Conservation (phyloP, 2,329 filamentous ascomycete species). For the Trichoderma sp. region DNA sequence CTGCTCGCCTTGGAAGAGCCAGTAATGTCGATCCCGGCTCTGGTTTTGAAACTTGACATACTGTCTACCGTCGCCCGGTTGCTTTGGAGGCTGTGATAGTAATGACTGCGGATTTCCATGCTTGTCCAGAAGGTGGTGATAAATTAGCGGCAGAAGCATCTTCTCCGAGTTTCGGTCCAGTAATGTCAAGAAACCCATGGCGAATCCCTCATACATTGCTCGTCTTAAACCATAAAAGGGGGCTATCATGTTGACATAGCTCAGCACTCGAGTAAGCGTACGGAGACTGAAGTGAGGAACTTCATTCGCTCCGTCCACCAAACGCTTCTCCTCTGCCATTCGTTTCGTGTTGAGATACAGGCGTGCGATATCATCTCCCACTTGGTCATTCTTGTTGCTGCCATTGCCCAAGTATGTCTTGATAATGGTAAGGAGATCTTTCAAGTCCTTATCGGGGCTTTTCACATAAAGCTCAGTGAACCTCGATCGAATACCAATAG, state of each 20-base stretch:
- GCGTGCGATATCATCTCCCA: conserved; percentile 76
- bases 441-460: conserved; percentile 81
- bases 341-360: conserved; percentile 87
- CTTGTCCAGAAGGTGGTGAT: conserved; percentile 73
- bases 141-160: conserved; percentile 74
- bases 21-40: conserved; percentile 71
- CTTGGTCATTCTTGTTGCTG: conserved; percentile 68
- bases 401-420: conserved; percentile 78
- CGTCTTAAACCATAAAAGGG: conserved; percentile 81
- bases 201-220: conserved; percentile 90
- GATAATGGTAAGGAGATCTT: conserved; percentile 84
- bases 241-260: conserved; percentile 82
- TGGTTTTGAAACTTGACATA: conserved; percentile 78
- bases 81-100: conserved; percentile 72
- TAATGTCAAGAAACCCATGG: conserved; percentile 95
- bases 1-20: conserved; percentile 73
- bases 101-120: conserved; percentile 67
- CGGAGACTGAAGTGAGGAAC: conserved; percentile 95
- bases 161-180: conserved; percentile 79
- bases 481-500: conserved; percentile 80
- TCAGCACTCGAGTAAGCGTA: conserved; percentile 85
- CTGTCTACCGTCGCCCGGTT: conserved; percentile 70
- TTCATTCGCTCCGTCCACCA: conserved; percentile 94
- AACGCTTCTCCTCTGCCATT: conserved; percentile 73
- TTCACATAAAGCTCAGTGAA: conserved; percentile 96